phyloP scores from a whole-genome alignment of 768 basidiomycete species.

The Galerina marginata region DNA sequence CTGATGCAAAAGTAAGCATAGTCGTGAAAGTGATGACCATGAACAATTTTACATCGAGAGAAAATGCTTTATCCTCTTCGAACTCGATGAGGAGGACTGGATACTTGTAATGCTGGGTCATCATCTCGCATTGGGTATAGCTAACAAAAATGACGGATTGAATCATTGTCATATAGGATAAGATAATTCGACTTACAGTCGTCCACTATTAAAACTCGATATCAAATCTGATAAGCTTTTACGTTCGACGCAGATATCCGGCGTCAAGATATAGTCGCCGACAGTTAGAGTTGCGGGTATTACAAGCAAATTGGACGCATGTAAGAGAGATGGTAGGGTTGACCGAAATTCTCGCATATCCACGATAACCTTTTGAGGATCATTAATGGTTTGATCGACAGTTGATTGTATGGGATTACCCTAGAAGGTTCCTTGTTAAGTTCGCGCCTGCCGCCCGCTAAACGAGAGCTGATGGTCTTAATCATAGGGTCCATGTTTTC shows the following conservation, averaged over 20 bases:
- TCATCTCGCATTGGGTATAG: conserved; percentile 95
- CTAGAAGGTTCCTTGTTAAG: conserved; percentile 67
- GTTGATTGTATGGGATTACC: conserved; percentile 37
- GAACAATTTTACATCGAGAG: conserved; percentile 67
- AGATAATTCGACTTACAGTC: conserved; percentile 67
- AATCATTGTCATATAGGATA: not conserved
- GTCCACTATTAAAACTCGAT: conserved; percentile 92
- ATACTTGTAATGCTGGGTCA: conserved; percentile 95
- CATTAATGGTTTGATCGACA: not conserved
- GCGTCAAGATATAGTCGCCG: conserved; percentile 95
- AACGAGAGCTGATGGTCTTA: conserved; percentile 81
- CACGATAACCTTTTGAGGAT: conserved; percentile 75
- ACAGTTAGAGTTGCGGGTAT: conserved; percentile 93
- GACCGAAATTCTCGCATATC: conserved; percentile 98
- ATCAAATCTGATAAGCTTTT: conserved; percentile 94
- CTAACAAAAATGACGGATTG: conserved; percentile 42
- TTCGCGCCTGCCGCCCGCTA: conserved; percentile 85
- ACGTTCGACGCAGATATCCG: conserved; percentile 94
- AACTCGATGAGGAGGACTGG: conserved; percentile 96
- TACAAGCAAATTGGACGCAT: conserved; percentile 78
- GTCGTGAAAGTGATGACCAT: not conserved
- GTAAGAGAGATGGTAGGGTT: conserved; percentile 86
- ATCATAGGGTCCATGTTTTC: conserved; percentile 63
- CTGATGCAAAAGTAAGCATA: conserved; percentile 36
- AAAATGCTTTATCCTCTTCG: conserved; percentile 95